Base-by-base conservation (phyloP, 495 filamentous ascomycete genomes). In the Penicillium daleae region DNA sequence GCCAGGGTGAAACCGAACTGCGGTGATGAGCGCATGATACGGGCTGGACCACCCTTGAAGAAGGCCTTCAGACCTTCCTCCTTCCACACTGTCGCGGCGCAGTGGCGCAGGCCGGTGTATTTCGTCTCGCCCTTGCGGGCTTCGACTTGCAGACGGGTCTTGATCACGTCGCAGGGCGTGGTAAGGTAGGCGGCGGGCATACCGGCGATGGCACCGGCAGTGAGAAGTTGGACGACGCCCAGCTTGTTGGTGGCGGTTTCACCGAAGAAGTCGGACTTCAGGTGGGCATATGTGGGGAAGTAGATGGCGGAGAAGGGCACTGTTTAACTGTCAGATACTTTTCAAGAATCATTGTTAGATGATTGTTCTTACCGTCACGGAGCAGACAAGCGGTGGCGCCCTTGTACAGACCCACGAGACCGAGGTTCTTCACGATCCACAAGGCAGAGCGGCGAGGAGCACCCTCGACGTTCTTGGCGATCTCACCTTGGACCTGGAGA, bases 171-270 rank as follows among this genome's bases (percentile, higher is more conserved):
- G 79, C 90, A 97, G 4, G 95, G 95, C 4, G 95, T 99, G 24
- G 95, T 99, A 59, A 99, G 82, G 78, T 99, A 99, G 6, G 95
- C 95, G 2, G 95, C 93, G 15, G 95, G 95, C 96, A 99, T 99
- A 80, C 95, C 95, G 53, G 95, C 95, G 49, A 98, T 96, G 54
- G 95, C 95, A 77, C 96, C 95, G 10, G 95, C 92, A 2, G 92
- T 94, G 9, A 99, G 86, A 57, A 99, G 90, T 76, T 98, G 95
- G 24, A 97, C 64, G 53, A 99, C 85, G 33, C 95, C 93, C 44
- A 99, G 90, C 74, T 92, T 93, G 80, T 97, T 92, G 50, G 86
- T 91, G n/a, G 83, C 82, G 12, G 87, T 86, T 76, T 99, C 95
- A 76, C 95, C 95, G 68, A 98, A 98, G 71, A 90, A 82, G 76